A percentile compares a stretch with the other conserved stretches of the same genome.
phyloP scores from a whole-genome alignment of 805 yeast species.

The Candida montana region DNA sequence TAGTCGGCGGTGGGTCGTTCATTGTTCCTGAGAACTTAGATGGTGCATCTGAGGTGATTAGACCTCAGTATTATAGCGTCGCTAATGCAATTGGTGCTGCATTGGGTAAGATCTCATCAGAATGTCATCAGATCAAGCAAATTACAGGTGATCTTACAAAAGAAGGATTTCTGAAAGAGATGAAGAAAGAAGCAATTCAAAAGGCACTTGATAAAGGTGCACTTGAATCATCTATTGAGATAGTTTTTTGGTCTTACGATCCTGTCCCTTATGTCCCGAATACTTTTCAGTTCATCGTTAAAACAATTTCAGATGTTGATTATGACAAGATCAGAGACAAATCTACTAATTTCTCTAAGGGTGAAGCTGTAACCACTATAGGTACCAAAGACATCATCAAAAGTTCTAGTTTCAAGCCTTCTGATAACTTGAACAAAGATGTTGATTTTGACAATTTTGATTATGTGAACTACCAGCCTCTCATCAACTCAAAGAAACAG shows the following conservation, averaged over 20 bases:
- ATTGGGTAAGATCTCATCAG: slow-evolving; percentile 10
- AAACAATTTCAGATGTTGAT: slow-evolving; percentile 17
- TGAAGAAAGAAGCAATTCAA: slow-evolving; percentile 19
- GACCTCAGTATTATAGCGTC: slow-evolving; percentile 39
- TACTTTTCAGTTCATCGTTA: slow-evolving; percentile 21
- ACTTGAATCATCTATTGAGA: slow-evolving; percentile 17
- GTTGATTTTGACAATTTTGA: slow-evolving; percentile 19
- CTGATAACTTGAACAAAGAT: not conserved
- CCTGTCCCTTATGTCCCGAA: slow-evolving; percentile 30
- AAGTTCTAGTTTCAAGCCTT: slow-evolving; percentile 1
- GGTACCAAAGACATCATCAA: slow-evolving; percentile 7
- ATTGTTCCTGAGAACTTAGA: slow-evolving; percentile 33
- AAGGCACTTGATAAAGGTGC: slow-evolving; percentile 25
- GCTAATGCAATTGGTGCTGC: slow-evolving; percentile 53
- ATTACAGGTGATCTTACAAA: slow-evolving; percentile 9
- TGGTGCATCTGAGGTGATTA: slow-evolving; percentile 39
- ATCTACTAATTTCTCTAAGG: slow-evolving; percentile 24
- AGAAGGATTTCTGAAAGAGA: slow-evolving; percentile 16
- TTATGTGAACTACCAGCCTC: slow-evolving; percentile 18
- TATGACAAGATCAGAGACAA: slow-evolving; percentile 24
- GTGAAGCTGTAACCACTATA: slow-evolving; percentile 18
- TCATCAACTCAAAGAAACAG: slow-evolving; percentile 19
- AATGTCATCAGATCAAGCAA: slow-evolving; percentile 9
- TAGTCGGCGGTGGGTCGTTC: slow-evolving; percentile 49
- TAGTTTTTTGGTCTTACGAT: slow-evolving; percentile 24